phyloP scores from a whole-genome alignment of 2,329 filamentous ascomycete species.

The Calonectria honghensis region DNA sequence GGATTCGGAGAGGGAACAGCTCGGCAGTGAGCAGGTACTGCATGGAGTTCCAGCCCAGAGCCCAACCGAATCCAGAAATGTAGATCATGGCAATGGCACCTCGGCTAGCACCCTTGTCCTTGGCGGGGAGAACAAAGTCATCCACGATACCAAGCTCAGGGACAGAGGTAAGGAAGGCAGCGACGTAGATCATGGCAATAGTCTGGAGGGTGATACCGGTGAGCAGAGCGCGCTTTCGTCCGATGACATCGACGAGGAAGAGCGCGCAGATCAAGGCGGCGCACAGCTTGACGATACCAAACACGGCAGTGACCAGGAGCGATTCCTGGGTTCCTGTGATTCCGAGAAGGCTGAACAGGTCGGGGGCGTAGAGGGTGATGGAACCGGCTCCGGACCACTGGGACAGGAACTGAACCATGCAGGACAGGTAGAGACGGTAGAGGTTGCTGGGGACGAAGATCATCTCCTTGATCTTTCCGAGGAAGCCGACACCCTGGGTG shows the following conservation, averaged over 20 bases:
- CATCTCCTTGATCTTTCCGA: constrained; percentile 81
- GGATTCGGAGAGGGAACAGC: constrained; percentile 84
- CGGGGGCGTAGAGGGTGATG: constrained; percentile 85
- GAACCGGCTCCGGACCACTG: constrained; percentile 85
- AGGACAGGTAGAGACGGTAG: constrained; percentile 82
- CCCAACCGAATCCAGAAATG: constrained; percentile 81
- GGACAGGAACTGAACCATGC: constrained; percentile 81
- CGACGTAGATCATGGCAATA: constrained; percentile 78
- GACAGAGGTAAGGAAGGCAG: constrained; percentile 76
- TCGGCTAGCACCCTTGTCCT: constrained; percentile 74
- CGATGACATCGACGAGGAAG: constrained; percentile 87
- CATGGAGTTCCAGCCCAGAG: constrained; percentile 84
- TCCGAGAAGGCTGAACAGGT: constrained; percentile 84
- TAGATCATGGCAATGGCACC: constrained; percentile 85
- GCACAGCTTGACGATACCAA: constrained; percentile 83
- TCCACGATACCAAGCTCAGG: constrained; percentile 73
- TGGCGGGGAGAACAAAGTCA: constrained; percentile 66
- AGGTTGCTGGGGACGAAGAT: constrained; percentile 80
- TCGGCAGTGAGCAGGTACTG: constrained; percentile 88
- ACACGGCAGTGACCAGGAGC: constrained; percentile 83
- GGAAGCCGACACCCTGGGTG: constrained; percentile 77
- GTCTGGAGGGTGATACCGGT: constrained; percentile 77
- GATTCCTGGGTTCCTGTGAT: constrained; percentile 80
- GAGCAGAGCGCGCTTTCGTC: constrained; percentile 80
- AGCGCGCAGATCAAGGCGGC: constrained; percentile 81